Evolutionary conservation across 768 basidiomycete species (phyloP).

Genomic region (Pisolithus marmoratus): DNA sequence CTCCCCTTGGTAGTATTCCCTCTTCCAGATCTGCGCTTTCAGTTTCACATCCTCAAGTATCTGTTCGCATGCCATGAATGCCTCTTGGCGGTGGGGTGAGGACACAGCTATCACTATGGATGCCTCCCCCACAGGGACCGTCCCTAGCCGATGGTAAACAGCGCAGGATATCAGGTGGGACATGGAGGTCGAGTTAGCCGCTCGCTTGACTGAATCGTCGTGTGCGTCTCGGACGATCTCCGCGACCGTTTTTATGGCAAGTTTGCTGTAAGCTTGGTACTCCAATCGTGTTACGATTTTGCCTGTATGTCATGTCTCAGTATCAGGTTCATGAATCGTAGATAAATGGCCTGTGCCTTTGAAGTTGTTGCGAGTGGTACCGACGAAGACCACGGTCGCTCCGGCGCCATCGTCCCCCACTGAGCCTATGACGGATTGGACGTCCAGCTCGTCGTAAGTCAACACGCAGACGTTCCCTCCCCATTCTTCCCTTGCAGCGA

Average conservation of each 20-base stretch:
- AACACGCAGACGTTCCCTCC: slow-evolving; percentile 38
- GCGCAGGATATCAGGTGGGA: slow-evolving; percentile 50
- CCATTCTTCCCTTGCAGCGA: slow-evolving; percentile 19
- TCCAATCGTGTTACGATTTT: slow-evolving; percentile 68
- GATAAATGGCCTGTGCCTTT: slow-evolving; percentile 45
- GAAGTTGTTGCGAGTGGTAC: slow-evolving; percentile 83
- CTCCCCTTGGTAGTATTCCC: slow-evolving; percentile 78
- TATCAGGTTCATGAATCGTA: slow-evolving; percentile 5
- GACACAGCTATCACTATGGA: slow-evolving; percentile 85
- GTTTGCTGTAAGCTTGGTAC: slow-evolving; percentile 78
- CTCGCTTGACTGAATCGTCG: slow-evolving; percentile 22
- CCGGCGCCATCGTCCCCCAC: slow-evolving; percentile 64
- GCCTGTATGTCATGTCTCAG: slow-evolving; percentile 34
- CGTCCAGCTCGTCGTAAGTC: slow-evolving; percentile 54
- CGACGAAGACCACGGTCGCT: slow-evolving; percentile 72
- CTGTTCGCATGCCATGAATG: slow-evolving; percentile 72
- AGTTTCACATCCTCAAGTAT: slow-evolving; percentile 84
- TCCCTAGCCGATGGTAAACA: slow-evolving; percentile 73
- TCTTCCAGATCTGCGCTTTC: slow-evolving; percentile 87
- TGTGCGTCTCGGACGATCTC: slow-evolving; percentile 49
- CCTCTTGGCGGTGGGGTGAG: slow-evolving; percentile 77
- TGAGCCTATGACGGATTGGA: slow-evolving; percentile 50
- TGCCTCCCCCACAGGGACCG: slow-evolving; percentile 70
- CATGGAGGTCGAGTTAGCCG: slow-evolving; percentile 37
- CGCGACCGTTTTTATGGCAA: slow-evolving; percentile 74